phyloP scores from a whole-genome alignment of 768 basidiomycete species.

The Nevesoporus exiguus region DNA sequence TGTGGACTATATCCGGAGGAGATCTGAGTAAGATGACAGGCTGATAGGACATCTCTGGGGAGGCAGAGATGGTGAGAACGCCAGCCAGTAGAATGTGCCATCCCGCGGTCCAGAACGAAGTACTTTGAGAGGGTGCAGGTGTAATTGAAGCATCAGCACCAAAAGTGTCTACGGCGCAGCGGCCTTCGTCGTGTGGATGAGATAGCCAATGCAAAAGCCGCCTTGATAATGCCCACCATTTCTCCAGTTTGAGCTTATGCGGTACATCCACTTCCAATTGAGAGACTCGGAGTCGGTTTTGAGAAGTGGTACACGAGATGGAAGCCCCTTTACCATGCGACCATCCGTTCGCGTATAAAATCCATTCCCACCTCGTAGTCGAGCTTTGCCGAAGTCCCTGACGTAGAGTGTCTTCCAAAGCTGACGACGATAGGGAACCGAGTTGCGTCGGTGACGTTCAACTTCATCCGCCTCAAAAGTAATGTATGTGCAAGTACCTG shows the following conservation, averaged over 20 bases:
- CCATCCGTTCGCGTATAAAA: slow-evolving; percentile 55
- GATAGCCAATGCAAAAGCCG: slow-evolving; percentile 14
- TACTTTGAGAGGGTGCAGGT: slow-evolving; percentile 1
- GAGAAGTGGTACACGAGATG: slow-evolving; percentile 41
- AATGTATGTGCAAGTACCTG: slow-evolving; percentile 41
- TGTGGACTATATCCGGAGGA: slow-evolving; percentile 30
- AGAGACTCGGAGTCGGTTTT: slow-evolving; percentile 30
- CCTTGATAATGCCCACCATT: slow-evolving; percentile 48
- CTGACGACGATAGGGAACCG: slow-evolving; percentile 25
- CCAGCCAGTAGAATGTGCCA: slow-evolving; percentile 59
- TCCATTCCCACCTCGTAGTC: slow-evolving; percentile 66
- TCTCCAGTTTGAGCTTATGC: slow-evolving; percentile 80
- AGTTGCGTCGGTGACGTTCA: slow-evolving; percentile 11
- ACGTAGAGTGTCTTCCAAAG: slow-evolving; percentile 71
- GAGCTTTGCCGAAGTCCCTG: slow-evolving; percentile 58
- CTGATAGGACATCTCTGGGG: slow-evolving; percentile 33
- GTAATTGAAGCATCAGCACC: slow-evolving; percentile 7
- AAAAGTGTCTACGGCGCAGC: slow-evolving; percentile 49
- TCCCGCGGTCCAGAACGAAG: not conserved
- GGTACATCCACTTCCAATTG: slow-evolving; percentile 87
- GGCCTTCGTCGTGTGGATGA: slow-evolving; percentile 45
- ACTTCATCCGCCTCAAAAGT: slow-evolving; percentile 5
- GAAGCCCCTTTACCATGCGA: slow-evolving; percentile 56
- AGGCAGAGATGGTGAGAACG: slow-evolving; percentile 54
- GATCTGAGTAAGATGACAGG: slow-evolving; percentile 23